Conservation (phyloP, 2,329 filamentous ascomycete genomes). For the Paecilomyces sp. region DNA sequence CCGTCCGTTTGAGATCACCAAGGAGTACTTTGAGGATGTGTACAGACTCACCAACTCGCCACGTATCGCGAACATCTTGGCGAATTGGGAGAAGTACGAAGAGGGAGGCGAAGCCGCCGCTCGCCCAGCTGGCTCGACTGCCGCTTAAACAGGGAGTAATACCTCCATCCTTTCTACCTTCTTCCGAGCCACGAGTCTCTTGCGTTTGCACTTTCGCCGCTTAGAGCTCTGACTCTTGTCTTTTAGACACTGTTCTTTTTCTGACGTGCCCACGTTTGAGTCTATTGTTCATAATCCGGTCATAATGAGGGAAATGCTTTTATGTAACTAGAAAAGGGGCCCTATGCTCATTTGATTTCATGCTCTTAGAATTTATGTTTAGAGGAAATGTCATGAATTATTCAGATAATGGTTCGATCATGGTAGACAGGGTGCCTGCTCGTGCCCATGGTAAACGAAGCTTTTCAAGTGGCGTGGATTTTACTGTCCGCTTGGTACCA, state of each 20-base stretch:
- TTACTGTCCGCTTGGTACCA: neutral
- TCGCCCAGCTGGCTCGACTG: constrained; percentile 14
- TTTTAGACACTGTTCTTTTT: neutral
- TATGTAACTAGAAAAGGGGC: neutral
- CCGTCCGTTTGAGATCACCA: constrained; percentile 87
- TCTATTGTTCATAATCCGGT: neutral
- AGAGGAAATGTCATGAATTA: neutral
- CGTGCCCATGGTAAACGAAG: neutral
- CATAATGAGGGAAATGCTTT: neutral
- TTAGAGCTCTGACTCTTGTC: neutral
- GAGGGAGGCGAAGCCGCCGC: constrained; percentile 23
- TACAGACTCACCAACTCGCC: constrained; percentile 83
- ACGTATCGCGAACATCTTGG: constrained; percentile 51
- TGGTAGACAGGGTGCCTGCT: neutral
- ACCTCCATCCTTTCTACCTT: constrained; percentile 4
- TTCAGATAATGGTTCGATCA: neutral
- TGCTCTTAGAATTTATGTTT: neutral
- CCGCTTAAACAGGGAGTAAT: constrained; percentile 9
- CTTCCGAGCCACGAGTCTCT: neutral
- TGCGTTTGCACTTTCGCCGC: neutral
- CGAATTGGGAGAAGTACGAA: constrained; percentile 75
- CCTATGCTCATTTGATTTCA: neutral
- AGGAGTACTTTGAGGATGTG: constrained; percentile 99
- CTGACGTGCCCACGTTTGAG: neutral
- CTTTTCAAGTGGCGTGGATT: neutral